These are phyloP conservation scores for Phytophthora hibernalis DNA, from an alignment of 352 stramenopile genomes.

Conservation along the genomic window DNA sequence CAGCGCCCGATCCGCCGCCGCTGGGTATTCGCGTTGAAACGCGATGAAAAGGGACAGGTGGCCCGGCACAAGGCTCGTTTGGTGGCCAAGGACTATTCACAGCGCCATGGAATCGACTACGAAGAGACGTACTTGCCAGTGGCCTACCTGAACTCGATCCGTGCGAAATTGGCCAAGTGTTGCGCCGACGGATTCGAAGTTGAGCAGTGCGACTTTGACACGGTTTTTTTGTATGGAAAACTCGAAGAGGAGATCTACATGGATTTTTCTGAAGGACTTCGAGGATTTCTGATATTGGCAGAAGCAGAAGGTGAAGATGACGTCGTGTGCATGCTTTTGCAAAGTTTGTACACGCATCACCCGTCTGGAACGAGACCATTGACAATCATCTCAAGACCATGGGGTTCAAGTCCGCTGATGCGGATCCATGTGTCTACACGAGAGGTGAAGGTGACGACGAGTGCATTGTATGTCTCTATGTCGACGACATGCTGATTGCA, in stretches of 20 bases:
- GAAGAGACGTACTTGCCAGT: slow-evolving; percentile 8
- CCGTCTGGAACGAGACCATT: too few relatives aligned
- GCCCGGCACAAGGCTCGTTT: not conserved
- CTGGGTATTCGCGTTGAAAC: slow-evolving; percentile 13
- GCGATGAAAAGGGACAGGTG: not conserved
- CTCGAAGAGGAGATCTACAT: slow-evolving; percentile 1
- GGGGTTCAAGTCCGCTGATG: not conserved
- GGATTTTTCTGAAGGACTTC: not conserved
- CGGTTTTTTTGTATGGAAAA: slow-evolving; percentile 9
- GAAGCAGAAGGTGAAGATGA: slow-evolving; percentile 4
- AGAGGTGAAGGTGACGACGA: not conserved
- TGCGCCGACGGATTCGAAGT: not conserved
- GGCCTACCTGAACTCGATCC: not conserved
- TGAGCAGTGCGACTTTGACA: slow-evolving; percentile 10
- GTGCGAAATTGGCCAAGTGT: not conserved
- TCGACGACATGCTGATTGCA: slow-evolving; percentile 10
- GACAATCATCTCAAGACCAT: not conserved
- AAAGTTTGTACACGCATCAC: not conserved
- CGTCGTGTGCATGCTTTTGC: not conserved
- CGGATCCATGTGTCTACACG: not conserved
- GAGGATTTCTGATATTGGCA: not conserved
- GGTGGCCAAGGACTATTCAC: not conserved
- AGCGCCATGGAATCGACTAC: slow-evolving; percentile 4
- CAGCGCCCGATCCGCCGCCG: too few relatives aligned
- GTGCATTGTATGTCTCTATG: not conserved